Percentiles rank a stretch among this genome's conserved stretches.
Conservation (phyloP, 768 basidiomycete genomes). For the Leccinum variicolor region DNA sequence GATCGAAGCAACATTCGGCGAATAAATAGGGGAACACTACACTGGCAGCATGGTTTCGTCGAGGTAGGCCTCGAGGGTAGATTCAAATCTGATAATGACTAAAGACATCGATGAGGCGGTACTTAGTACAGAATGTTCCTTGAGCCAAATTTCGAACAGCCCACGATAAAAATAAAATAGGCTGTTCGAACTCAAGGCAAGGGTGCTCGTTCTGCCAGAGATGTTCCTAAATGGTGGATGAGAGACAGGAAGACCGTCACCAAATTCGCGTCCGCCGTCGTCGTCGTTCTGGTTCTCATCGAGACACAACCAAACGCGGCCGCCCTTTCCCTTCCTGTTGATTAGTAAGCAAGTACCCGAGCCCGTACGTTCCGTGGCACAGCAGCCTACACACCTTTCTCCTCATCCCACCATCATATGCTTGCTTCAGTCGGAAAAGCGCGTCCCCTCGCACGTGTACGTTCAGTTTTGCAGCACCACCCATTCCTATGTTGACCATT, state of each 20-base stretch:
- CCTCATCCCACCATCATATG: slow-evolving; percentile 44
- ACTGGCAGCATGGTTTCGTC: slow-evolving; percentile 13
- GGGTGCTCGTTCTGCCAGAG: slow-evolving; percentile 62
- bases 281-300: slow-evolving; percentile 62
- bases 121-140: slow-evolving; percentile 45
- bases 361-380: slow-evolving; percentile 11
- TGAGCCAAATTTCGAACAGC: slow-evolving; percentile 79
- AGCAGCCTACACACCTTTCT: background rate
- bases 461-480: slow-evolving; percentile 7
- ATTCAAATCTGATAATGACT: slow-evolving; percentile 11
- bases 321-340: slow-evolving; percentile 33
- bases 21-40: slow-evolving; percentile 18
- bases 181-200: slow-evolving; percentile 80
- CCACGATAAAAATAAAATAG: slow-evolving; percentile 41
- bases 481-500: background rate
- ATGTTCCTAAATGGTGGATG: slow-evolving; percentile 46
- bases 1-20: background rate
- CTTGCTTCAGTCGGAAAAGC: slow-evolving; percentile 65
- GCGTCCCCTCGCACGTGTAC: slow-evolving; percentile 60
- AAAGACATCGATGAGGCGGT: background rate
- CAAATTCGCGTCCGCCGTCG: slow-evolving; percentile 57
- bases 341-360: slow-evolving; percentile 31
- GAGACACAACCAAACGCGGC: slow-evolving; percentile 11
- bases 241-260: slow-evolving; percentile 65
- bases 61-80: slow-evolving; percentile 26